Conservation (phyloP, 208 protist species). For the Trypanosoma melophagium region DNA sequence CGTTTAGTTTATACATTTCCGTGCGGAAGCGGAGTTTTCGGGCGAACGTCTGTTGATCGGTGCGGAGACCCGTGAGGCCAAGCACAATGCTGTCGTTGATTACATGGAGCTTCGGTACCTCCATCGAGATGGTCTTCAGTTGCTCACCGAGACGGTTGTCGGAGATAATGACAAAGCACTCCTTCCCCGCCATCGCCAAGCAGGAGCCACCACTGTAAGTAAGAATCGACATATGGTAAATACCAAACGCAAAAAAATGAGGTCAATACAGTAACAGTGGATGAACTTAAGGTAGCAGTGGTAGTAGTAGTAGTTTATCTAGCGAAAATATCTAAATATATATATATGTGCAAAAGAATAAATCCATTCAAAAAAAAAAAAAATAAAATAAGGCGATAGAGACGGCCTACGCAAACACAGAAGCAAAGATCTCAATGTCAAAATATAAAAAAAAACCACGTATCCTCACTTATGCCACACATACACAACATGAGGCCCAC, state of each 20-base stretch:
- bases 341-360: background rate
- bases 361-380: background rate
- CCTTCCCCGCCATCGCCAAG: conserved; percentile 97
- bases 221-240: conserved; percentile 83
- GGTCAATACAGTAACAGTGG: conserved; percentile 1
- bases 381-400: background rate
- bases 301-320: too few relatives aligned
- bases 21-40: conserved; percentile 87
- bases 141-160: conserved; percentile 96
- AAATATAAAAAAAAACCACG: background rate
- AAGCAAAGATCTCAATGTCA: background rate
- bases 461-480: background rate
- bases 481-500: background rate
- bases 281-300: background rate
- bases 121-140: conserved; percentile 94
- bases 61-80: conserved; percentile 95
- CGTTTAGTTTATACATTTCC: conserved; percentile 89
- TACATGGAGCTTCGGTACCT: conserved; percentile 95
- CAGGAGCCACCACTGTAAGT: conserved; percentile 97
- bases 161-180: conserved; percentile 98
- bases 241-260: background rate
- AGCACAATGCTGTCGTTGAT: conserved; percentile 94
- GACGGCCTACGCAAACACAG: conserved; percentile 1
- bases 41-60: conserved; percentile 96
- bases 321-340: background rate